Evolutionary conservation across 139 green algal species (phyloP).

Genomic region (Chloropicon primus): DNA sequence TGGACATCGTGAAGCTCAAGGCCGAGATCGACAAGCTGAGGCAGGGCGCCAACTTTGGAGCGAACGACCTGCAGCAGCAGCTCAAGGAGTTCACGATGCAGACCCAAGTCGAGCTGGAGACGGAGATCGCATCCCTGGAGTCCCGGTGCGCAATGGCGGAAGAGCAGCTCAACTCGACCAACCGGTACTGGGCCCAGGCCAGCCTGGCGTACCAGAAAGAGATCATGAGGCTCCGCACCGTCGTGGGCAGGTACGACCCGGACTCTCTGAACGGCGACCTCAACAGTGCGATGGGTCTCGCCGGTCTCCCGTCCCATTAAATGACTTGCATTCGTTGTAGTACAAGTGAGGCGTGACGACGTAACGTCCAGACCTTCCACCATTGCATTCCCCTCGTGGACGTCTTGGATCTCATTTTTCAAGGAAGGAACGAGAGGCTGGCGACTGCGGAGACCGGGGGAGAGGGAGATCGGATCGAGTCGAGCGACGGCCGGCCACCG

Average conservation of each 20-base stretch:
- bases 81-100: slow-evolving; percentile 23
- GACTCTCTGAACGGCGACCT: neutral
- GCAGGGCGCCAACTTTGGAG: neutral
- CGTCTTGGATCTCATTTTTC: too few relatives aligned
- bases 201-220: slow-evolving; percentile 42
- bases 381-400: too few relatives aligned
- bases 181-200: slow-evolving; percentile 37
- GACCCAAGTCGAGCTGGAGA: slow-evolving; percentile 24
- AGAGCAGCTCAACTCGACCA: slow-evolving; percentile 42
- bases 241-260: neutral
- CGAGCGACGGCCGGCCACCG: too few relatives aligned
- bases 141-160: slow-evolving; percentile 33
- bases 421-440: too few relatives aligned
- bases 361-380: too few relatives aligned
- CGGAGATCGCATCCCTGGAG: slow-evolving; percentile 19
- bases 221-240: slow-evolving; percentile 36
- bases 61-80: slow-evolving; percentile 10
- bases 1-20: slow-evolving; percentile 20
- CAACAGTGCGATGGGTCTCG: neutral
- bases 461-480: too few relatives aligned
- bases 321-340: too few relatives aligned
- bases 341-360: too few relatives aligned
- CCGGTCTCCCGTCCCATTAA: neutral
- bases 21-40: slow-evolving; percentile 8
- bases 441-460: too few relatives aligned